Base-by-base conservation (phyloP, 257 asterid species). In the Orobanche coerulescens region DNA sequence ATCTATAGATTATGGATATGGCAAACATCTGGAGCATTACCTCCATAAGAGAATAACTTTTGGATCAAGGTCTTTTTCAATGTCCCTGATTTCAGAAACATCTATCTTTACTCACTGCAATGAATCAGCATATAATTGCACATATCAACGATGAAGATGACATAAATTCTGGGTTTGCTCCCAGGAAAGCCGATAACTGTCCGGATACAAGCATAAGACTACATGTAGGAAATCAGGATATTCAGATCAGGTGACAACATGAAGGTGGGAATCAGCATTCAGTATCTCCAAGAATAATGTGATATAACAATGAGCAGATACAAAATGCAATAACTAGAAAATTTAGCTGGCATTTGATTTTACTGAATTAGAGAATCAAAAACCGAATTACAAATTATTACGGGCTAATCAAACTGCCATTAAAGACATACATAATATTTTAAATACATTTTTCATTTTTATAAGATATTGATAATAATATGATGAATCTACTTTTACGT, bases 11-110 rank as follows among this genome's bases (percentile, higher is more conserved):
- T n/a, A n/a, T n/a, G n/a, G n/a, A 22, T 23, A 71, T 50, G 57
- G 24, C 11, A 51, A 61, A 62, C 33, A 33, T 68, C 62, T 26
- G 50, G 64, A 16, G 54, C 72, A 58, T n/a, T 81, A 93, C 98
- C 98, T 93, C 98, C 97, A 93, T 64, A 93, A 72, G 13, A 93
- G 74, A 74, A 93, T 86, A 75, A 93, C 84, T 78, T 93, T 93
- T 51, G 92, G 90, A 78, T 89, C 94, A 31, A 93, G 97, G 71
- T 93, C 95, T 65, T 76, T 86, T 77, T 93, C 98, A 64, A 93
- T 86, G 60, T 71, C 78, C 67, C 95, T 81, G 66, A 84, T 75
- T 59, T 74, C 79, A 1, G 81, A 76, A 68, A 44, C 78, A 73
- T 77, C 79, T 65, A 71, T 67, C 72, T 71, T 66, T 66, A 72